Evolutionary conservation across 345 rosid genomes (phyloP).

Genomic region (Brassica nigra): DNA sequence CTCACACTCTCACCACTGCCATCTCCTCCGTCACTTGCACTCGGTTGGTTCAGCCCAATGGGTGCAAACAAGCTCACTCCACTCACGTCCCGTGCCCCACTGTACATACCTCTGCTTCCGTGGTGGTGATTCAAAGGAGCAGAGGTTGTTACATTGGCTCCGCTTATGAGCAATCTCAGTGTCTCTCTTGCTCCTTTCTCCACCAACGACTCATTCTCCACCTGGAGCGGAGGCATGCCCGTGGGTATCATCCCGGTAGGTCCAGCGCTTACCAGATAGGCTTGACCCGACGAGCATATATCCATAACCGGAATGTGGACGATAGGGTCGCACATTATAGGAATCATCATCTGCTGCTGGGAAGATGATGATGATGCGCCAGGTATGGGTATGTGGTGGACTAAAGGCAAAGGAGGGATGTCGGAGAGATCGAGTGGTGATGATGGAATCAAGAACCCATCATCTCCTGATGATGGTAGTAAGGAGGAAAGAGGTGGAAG

Average conservation of each 20-base stretch:
- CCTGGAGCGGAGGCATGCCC: slow-evolving; percentile 60
- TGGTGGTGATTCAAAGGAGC: slow-evolving; percentile 55
- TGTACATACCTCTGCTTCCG: slow-evolving; percentile 70
- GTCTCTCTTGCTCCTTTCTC: slow-evolving; percentile 97
- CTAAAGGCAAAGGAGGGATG: slow-evolving; percentile 61
- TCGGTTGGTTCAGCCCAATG: slow-evolving; percentile 41
- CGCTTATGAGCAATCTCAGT: slow-evolving; percentile 68
- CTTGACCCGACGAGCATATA: slow-evolving; percentile 94
- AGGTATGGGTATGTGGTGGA: slow-evolving; percentile 53
- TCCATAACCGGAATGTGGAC: slow-evolving; percentile 90
- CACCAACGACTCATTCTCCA: slow-evolving; percentile 58
- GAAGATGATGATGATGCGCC: slow-evolving; percentile 35
- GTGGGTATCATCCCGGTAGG: slow-evolving; percentile 56
- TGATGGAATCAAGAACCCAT: slow-evolving; percentile 55
- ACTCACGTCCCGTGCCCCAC: slow-evolving; percentile 52
- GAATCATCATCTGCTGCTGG: slow-evolving; percentile 65
- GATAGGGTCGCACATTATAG: slow-evolving; percentile 89
- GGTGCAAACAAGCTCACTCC: slow-evolving; percentile 52
- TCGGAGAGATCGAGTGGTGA: slow-evolving; percentile 58
- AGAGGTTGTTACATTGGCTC: slow-evolving; percentile 48
- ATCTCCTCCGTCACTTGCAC: slow-evolving; percentile 24
- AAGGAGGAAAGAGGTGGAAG: slow-evolving; percentile 74
- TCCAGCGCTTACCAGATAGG: slow-evolving; percentile 88
- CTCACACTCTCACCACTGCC: slow-evolving; percentile 25
- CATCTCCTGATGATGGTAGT: slow-evolving; percentile 49